Conservation (phyloP, 2,329 filamentous ascomycete genomes). For the Stachybotrys elegans region DNA sequence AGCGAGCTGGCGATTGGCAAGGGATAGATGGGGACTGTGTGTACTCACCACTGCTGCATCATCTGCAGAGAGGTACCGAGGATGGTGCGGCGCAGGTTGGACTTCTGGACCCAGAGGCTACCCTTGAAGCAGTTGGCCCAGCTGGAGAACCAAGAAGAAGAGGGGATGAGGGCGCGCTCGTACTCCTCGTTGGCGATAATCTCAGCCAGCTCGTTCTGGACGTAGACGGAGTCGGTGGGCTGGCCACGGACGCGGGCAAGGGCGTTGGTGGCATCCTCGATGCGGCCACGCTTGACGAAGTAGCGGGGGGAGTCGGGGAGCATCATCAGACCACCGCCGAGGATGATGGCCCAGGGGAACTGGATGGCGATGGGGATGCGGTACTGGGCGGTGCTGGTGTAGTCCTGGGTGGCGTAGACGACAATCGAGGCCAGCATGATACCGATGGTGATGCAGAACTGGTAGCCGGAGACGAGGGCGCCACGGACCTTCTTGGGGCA, state of each 20-base stretch:
- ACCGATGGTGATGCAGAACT: slow-evolving; percentile 79
- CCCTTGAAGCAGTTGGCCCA: slow-evolving; percentile 68
- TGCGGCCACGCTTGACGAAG: slow-evolving; percentile 72
- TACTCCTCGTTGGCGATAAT: slow-evolving; percentile 88
- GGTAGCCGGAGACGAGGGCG: slow-evolving; percentile 75
- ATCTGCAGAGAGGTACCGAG: slow-evolving; percentile 71
- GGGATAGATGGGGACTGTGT: background rate
- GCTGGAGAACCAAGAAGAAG: slow-evolving; percentile 57
- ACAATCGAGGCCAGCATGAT: slow-evolving; percentile 70
- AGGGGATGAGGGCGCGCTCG: slow-evolving; percentile 65
- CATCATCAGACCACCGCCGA: slow-evolving; percentile 65
- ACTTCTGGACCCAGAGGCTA: slow-evolving; percentile 56
- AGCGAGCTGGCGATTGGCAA: background rate
- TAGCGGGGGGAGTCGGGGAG: slow-evolving; percentile 84
- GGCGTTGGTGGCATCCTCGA: slow-evolving; percentile 57
- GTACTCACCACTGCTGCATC: slow-evolving; percentile 63
- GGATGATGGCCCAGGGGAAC: slow-evolving; percentile 74
- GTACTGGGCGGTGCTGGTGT: slow-evolving; percentile 61
- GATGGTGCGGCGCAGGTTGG: slow-evolving; percentile 66
- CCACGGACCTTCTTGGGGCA: slow-evolving; percentile 68
- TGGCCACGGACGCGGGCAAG: slow-evolving; percentile 71
- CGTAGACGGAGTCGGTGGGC: slow-evolving; percentile 64
- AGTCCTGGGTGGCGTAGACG: slow-evolving; percentile 64
- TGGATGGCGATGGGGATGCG: slow-evolving; percentile 78
- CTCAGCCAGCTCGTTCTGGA: slow-evolving; percentile 75